Conservation (phyloP, 164 flowering plant species). For the Piper betle region DNA sequence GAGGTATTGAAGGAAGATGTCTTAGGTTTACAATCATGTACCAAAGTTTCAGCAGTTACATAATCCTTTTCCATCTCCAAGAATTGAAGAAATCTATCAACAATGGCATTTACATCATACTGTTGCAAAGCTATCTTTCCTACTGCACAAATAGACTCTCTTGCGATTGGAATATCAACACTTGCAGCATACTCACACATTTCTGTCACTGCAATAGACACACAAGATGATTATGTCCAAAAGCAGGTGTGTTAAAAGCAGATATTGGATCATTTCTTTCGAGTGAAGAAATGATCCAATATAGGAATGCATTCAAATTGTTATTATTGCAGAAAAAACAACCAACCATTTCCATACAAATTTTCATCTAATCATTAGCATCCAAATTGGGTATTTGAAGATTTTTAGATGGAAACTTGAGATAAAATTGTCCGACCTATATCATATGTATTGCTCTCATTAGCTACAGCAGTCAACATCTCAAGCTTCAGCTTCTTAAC, state of each 20-base stretch:
- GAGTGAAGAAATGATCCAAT: too few species aligned
- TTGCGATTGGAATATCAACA: conserved; percentile 92
- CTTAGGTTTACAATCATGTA: conserved; percentile 5
- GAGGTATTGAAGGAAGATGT: not conserved
- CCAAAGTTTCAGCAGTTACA: conserved; percentile 98
- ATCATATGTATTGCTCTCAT: conserved; percentile 97
- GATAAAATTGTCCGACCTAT: conserved; percentile 45
- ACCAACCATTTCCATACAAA: not conserved
- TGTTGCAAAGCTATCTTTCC: conserved; percentile 98
- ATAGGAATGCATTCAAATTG: not conserved
- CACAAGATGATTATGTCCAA: not conserved
- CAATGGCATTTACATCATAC: conserved; percentile 99
- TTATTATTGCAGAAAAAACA: not conserved
- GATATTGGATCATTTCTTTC: too few species aligned
- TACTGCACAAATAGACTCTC: conserved; percentile 97
- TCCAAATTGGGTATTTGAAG: not conserved
- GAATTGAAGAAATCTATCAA: conserved; percentile 98
- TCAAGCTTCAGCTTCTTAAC: conserved; percentile 97
- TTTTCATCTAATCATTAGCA: not conserved
- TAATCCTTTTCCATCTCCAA: conserved; percentile 99
- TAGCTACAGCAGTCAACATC: conserved; percentile 98
- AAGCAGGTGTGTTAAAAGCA: too few species aligned
- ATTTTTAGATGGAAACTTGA: not conserved
- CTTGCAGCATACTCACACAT: conserved; percentile 98
- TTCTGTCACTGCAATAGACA: conserved; percentile 75